Conservation (phyloP, 495 filamentous ascomycete species). For the Aspergillus saccharolyticus region DNA sequence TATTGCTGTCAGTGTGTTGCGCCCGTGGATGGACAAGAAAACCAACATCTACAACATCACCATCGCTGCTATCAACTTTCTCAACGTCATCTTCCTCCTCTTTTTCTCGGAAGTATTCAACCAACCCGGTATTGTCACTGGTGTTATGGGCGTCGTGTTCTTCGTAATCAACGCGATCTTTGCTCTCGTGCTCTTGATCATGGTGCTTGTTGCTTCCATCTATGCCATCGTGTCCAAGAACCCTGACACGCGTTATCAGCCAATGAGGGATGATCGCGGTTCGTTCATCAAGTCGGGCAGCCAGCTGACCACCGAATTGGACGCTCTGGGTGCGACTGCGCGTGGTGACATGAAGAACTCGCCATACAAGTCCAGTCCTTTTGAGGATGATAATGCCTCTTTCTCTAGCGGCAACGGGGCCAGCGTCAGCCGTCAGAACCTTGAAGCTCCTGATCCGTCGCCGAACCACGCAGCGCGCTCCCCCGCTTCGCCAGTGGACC, state of each 20-base stretch:
- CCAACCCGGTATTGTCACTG: slow-evolving; percentile 76
- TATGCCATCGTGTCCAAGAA: slow-evolving; percentile 89
- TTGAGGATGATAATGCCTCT: slow-evolving; percentile 77
- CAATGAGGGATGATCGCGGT: slow-evolving; percentile 92
- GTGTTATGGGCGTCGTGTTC: slow-evolving; percentile 89
- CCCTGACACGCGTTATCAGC: slow-evolving; percentile 92
- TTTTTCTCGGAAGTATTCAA: slow-evolving; percentile 77
- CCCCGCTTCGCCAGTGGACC: slow-evolving; percentile 55
- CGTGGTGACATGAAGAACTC: slow-evolving; percentile 75
- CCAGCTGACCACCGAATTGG: slow-evolving; percentile 81
- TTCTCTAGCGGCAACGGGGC: slow-evolving; percentile 47
- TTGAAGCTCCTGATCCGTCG: slow-evolving; percentile 21
- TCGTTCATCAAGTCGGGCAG: slow-evolving; percentile 98
- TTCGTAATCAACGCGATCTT: slow-evolving; percentile 88
- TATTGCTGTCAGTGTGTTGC: slow-evolving; percentile 69
- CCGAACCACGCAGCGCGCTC: slow-evolving; percentile 11
- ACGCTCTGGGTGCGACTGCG: slow-evolving; percentile 88
- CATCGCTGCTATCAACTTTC: slow-evolving; percentile 81
- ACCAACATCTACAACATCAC: slow-evolving; percentile 95
- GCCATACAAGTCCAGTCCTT: slow-evolving; percentile 58
- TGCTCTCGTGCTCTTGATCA: slow-evolving; percentile 73
- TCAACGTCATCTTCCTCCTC: slow-evolving; percentile 79
- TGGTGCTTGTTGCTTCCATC: slow-evolving; percentile 77
- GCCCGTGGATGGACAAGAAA: slow-evolving; percentile 98
- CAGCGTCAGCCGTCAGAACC: slow-evolving; percentile 27